A percentile compares a stretch with the other conserved stretches of the same genome.
Conservation (phyloP, 75 land plant genomes). For the Azolla pinnata region DNA sequence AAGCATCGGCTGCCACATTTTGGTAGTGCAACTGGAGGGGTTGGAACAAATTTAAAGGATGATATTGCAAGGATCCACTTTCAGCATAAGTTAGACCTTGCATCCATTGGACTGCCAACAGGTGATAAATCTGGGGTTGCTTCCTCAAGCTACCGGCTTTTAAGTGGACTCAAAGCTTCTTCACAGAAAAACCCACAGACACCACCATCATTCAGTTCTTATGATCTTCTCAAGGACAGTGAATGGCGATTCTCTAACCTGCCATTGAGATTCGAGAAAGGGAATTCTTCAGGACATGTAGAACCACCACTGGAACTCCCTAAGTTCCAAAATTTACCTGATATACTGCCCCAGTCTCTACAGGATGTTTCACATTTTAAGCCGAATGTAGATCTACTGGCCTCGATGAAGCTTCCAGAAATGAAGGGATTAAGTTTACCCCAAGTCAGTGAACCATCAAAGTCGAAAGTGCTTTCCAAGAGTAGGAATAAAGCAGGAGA, state of each 20-base stretch:
- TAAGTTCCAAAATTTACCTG: neutral
- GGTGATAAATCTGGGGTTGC: neutral
- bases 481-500: conserved; percentile 12
- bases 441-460: neutral
- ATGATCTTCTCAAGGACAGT: neutral
- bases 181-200: neutral
- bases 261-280: conserved; percentile 4
- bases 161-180: neutral
- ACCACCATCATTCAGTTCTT: neutral
- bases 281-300: neutral
- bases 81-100: neutral
- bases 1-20: neutral
- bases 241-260: conserved; percentile 5
- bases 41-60: neutral
- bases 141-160: neutral
- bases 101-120: neutral
- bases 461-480: conserved; percentile 4
- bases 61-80: neutral
- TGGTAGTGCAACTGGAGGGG: neutral
- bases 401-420: neutral
- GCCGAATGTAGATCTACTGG: neutral
- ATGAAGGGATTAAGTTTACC: neutral
- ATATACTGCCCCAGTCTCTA: neutral
- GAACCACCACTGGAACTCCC: neutral
- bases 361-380: neutral